Evolutionary conservation across 2,329 filamentous ascomycete genomes (phyloP), one percentile per base, ranked within the genome.

Genomic region (Drechslerella dactyloides): DNA sequence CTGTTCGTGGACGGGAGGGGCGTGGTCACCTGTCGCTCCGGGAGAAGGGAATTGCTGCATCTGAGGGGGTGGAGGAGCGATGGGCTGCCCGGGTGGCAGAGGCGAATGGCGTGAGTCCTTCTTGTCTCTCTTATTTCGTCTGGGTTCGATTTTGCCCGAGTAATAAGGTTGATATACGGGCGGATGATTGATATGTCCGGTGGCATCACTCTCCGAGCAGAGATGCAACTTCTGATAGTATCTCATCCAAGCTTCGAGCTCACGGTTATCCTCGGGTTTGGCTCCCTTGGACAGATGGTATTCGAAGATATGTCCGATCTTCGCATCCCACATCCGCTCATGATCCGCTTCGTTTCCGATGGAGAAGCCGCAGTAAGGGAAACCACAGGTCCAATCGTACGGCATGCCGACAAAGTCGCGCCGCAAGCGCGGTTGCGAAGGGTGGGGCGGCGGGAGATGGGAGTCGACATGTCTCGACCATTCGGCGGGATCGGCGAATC

Each of bases 341-440:
- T 57, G 60, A 23, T 48, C 40, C 46, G 53, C 17, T 10, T 59
- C 37, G 23, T 52, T 56, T 4, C 13, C 27, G n/a, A 72, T 27
- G 42, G 51, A 21, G 10, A 13, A 2, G 11, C 19, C 19, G 35
- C 60, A 72, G 4, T 37, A 21, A n/a, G 52, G 53, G 13, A 60
- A 72, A 35, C 56, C 35, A 23, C 68, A 72, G 21, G 53, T 65
- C 68, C 68, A 72, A 10, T 55, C 60, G 10, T 11, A 46, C 15
- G 68, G 68, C 42, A 58, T 65, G 17, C 42, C 35, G 17, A 19
- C 50, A 6, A 56, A 44, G n/a, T 64, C 44, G 33, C 44, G 59
- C 17, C 55, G 48, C 6, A 30, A n/a, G 2, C 15, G 6, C 7
- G 21, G 30, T 21, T 17, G 13, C 15, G 11, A 24, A 19, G 27